Evolutionary conservation across 2,329 filamentous ascomycete species (phyloP).

Genomic region (Sporothrix curviconia): DNA sequence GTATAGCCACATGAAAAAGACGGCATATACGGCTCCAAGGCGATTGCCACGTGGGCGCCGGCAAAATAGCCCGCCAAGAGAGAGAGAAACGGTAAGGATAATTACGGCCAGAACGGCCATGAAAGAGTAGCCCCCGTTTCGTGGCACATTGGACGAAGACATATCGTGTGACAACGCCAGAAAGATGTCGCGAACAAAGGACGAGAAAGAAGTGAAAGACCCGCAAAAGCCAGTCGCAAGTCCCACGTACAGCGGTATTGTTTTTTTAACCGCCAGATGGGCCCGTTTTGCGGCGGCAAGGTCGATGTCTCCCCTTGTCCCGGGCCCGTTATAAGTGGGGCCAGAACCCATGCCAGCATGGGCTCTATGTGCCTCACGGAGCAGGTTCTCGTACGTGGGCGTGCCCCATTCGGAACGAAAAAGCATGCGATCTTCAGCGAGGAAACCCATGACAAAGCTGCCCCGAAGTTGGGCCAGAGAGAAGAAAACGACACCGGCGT

Average conservation of each 20-base stretch:
- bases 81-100: constrained; percentile 67
- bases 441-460: constrained; percentile 76
- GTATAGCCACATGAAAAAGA: constrained; percentile 51
- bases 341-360: constrained; percentile 30
- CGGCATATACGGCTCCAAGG: constrained; percentile 52
- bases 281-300: constrained; percentile 43
- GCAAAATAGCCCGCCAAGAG: constrained; percentile 60
- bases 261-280: constrained; percentile 66
- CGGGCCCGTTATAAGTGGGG: not conserved
- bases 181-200: constrained; percentile 62
- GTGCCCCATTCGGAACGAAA: constrained; percentile 51
- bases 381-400: constrained; percentile 20
- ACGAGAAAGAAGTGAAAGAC: constrained; percentile 63
- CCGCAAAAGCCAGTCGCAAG: constrained; percentile 67
- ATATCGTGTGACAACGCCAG: constrained; percentile 72
- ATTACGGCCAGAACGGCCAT: constrained; percentile 71
- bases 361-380: constrained; percentile 27
- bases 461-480: constrained; percentile 86
- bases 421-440: constrained; percentile 33
- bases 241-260: constrained; percentile 70
- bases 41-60: constrained; percentile 70
- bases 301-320: not conserved
- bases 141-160: constrained; percentile 36
- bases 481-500: constrained; percentile 67
- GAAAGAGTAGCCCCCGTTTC: constrained; percentile 74